These are phyloP conservation scores for Monilinia polystroma DNA, from an alignment of 2,329 filamentous ascomycete genomes.

Conservation along the genomic window DNA sequence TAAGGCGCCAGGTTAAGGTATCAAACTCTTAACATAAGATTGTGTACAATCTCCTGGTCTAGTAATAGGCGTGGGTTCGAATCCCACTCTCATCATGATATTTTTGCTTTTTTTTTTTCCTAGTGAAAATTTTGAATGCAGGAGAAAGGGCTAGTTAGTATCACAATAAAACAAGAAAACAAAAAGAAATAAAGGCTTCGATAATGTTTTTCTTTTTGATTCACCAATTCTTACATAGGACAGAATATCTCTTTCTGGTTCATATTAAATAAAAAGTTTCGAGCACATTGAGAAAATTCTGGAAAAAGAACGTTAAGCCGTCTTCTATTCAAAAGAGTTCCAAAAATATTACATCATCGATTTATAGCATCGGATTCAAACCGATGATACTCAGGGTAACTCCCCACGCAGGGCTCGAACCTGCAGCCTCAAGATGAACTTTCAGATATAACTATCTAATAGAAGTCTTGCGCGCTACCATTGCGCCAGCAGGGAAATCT, in stretches of 20 bases:
- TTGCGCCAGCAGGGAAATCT: slow-evolving; percentile 21
- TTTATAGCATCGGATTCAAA: background rate
- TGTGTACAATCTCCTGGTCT: too few relatives aligned
- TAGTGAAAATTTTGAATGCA: too few relatives aligned
- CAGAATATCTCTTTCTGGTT: background rate
- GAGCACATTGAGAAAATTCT: background rate
- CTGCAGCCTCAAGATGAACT: slow-evolving; percentile 6
- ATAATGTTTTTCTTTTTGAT: too few relatives aligned
- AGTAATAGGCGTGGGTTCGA: too few relatives aligned
- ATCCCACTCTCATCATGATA: too few relatives aligned
- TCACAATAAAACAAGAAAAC: too few relatives aligned
- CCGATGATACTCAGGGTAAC: slow-evolving; percentile 4
- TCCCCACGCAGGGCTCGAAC: slow-evolving; percentile 5
- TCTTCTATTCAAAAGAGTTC: background rate
- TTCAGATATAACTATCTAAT: background rate
- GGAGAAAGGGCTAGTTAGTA: too few relatives aligned
- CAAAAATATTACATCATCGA: background rate
- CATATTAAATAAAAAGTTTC: background rate
- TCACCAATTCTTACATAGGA: too few relatives aligned
- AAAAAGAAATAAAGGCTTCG: too few relatives aligned
- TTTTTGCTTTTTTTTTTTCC: too few relatives aligned
- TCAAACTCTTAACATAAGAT: too few relatives aligned
- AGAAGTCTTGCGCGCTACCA: slow-evolving; percentile 21
- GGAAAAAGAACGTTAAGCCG: background rate
- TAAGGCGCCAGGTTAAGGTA: too few relatives aligned